These are phyloP conservation scores for Viola pubescens DNA, from an alignment of 441 rosid genomes.

Conservation along the genomic window DNA sequence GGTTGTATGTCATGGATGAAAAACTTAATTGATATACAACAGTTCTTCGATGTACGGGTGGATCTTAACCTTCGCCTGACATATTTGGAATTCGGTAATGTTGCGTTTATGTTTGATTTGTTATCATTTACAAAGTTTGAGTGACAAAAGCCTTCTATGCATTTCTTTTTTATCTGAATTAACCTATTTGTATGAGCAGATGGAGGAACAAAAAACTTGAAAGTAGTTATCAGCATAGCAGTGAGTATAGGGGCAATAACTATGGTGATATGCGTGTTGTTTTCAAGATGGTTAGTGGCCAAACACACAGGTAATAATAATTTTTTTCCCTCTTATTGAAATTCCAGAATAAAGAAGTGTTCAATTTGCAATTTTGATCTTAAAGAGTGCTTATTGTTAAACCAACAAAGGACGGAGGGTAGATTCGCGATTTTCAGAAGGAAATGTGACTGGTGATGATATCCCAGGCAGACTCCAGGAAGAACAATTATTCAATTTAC, in stretches of 20 bases:
- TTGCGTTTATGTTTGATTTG: neutral
- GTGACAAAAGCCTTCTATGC: neutral
- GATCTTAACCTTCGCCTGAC: slow-evolving; percentile 36
- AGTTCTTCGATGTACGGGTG: slow-evolving; percentile 24
- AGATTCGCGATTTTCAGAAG: neutral
- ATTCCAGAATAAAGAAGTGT: neutral
- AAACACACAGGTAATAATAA: slow-evolving; percentile 23
- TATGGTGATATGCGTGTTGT: slow-evolving; percentile 2
- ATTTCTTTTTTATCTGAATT: neutral
- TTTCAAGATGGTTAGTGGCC: slow-evolving; percentile 15
- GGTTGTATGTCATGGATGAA: slow-evolving; percentile 50
- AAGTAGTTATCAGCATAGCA: slow-evolving; percentile 12
- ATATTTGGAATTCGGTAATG: slow-evolving; percentile 35
- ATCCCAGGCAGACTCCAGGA: too few species aligned
- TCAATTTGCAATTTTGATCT: slow-evolving; percentile 19
- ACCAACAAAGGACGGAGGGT: neutral
- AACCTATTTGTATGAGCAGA: neutral
- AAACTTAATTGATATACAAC: slow-evolving; percentile 32
- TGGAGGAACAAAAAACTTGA: neutral
- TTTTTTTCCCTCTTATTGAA: neutral
- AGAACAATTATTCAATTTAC: too few species aligned
- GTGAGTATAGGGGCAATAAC: slow-evolving; percentile 9
- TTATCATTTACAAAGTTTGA: neutral
- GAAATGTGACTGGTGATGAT: too few species aligned
- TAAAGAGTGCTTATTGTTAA: slow-evolving; percentile 13